Evolutionary conservation across 2,329 filamentous ascomycete species (phyloP), one percentile per base, ranked within the genome.

Genomic region (Aspergillus candidus): DNA sequence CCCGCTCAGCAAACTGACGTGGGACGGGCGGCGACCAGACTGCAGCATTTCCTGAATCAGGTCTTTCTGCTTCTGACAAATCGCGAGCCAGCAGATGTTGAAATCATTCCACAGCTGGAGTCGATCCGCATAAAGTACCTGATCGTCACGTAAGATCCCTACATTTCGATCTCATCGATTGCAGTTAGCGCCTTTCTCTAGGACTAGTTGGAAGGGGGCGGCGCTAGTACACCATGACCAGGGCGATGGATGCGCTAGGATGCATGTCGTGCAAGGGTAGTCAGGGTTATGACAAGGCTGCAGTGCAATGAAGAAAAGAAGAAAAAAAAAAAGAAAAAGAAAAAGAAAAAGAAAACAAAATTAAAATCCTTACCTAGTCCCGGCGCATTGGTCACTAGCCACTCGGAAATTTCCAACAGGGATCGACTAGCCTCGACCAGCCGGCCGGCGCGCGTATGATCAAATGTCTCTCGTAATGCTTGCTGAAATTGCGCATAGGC

Each of bases 71-170:
- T 81, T 86, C 62, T 93, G 88, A 40, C 90, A 80, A 6, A 93
- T 72, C 4, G 83, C 79, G 32, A 96, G 77, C 91, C 91, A 97
- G 47, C 87, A 89, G 46, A 88, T 78, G 66, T 98, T 97, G 71
- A 97, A 95, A 55, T 96, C 86, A 57, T 86, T 83, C 93, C 93
- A 98, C 6, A 97, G 72, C 60, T 84, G 83, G 53, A 95, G 78
- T 43, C 89, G 83, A 55, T 93, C 84, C 44, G 76, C 71, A 60
- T 93, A 82, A 44, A 88, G 77, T 41, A 76, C 75, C 60, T 86
- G 80, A 64, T 95, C 85, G 70, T 97, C 90, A 59, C 84, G 81
- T 53, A 86, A 83, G 57, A 97, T 80, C 46, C 88, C 89, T 95
- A 68, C 29, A 50, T 37, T 34, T 4, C 32, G 13, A 30, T 17